phyloP scores from a whole-genome alignment of 495 filamentous ascomycete species.

The Aspergillus cavernicola region DNA sequence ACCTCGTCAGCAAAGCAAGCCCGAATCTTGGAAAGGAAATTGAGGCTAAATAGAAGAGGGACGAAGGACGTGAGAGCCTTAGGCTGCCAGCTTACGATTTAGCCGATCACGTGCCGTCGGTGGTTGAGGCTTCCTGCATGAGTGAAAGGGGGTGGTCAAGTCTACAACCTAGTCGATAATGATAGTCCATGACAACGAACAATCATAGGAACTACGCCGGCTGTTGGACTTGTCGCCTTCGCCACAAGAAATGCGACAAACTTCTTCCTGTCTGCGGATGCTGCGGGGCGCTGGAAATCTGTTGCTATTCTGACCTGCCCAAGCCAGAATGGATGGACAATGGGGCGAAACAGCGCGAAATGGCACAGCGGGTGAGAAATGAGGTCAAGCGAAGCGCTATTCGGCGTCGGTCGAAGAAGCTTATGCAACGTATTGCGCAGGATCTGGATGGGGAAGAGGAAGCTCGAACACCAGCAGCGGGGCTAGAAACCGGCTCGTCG shows the following conservation, averaged over 20 bases:
- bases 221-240: constrained; percentile 6
- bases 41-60: no score
- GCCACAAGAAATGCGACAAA: constrained; percentile 7
- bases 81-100: no score
- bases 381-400: not conserved
- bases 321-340: constrained; percentile 9
- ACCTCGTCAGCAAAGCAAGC: no score
- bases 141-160: not conserved
- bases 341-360: not conserved
- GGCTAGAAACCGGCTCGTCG: not conserved
- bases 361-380: not conserved
- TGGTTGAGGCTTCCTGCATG: no score
- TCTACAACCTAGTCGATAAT: not conserved
- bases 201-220: not conserved
- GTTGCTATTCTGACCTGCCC: not conserved
- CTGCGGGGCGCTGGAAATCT: not conserved
- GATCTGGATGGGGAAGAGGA: not conserved
- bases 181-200: not conserved
- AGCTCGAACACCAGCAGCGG: not conserved
- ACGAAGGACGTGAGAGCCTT: no score
- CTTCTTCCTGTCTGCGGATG: not conserved
- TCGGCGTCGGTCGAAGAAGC: not conserved
- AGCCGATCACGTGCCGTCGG: no score
- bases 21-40: no score
- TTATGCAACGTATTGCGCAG: not conserved